Base-by-base conservation (phyloP, 208 protist genomes). In the Acanthamoeba royreba region DNA sequence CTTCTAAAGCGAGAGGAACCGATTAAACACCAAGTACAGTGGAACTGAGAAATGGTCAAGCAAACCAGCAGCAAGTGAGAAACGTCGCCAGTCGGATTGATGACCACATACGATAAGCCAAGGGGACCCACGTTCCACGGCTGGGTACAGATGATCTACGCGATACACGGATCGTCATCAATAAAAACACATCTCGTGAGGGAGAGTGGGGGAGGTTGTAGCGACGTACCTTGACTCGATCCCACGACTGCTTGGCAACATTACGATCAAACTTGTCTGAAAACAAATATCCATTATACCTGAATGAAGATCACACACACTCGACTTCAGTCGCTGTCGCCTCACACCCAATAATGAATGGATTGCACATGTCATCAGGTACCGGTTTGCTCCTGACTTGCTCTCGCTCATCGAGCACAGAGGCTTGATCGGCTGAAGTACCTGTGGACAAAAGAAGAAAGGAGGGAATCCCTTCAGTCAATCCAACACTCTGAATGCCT, bases 371-470 rank as follows among this genome's bases (percentile, higher is more conserved):
- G n/a, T n/a, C n/a, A n/a, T n/a, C 17, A 19, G 38, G 49, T n/a
- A 88, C 79, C 79, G 25, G n/a, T 88, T 88, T 0, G 79, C 43
- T 13, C 79, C 79, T 13, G 79, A 88, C 79, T 88, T 88, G 79
- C 79, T 88, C 49, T 88, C 79, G 49, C 79, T 88, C 79, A 88
- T 61, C n/a, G 79, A 58, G 15, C 79, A 55, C 22, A 88, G 79
- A 25, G 79, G 47, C 35, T 88, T 88, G 43, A 88, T 88, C 43
- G 79, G 79, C 28, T 88, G 79, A n/a, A 88, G 22, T n/a, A 63
- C 47, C n/a, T n/a, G n/a, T n/a, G n/a, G n/a, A n/a, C n/a, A n/a
- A n/a, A n/a, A n/a, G n/a, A n/a, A n/a, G n/a, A n/a, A n/a, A n/a
- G n/a, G n/a, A n/a, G n/a, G n/a, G n/a, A n/a, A n/a, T n/a, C n/a